A percentile compares a stretch with the other conserved stretches of the same genome.
Conservation (phyloP, 2,329 filamentous ascomycete genomes). For the Monilinia laxa region DNA sequence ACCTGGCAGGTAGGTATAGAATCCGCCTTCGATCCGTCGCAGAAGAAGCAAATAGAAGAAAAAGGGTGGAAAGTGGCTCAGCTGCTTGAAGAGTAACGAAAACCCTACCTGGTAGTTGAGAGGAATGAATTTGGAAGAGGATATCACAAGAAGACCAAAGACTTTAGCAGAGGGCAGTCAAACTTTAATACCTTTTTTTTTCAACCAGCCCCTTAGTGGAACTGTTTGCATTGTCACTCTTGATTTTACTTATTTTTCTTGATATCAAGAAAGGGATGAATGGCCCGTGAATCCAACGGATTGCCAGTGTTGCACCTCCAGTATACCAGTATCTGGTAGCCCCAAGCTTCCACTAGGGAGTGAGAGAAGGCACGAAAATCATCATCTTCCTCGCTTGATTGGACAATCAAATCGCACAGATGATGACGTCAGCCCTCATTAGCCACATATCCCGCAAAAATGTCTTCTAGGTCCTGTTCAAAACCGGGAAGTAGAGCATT, state of each 20-base stretch:
- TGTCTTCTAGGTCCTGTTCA: background rate
- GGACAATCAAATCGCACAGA: background rate
- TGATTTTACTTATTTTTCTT: background rate
- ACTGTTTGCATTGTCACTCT: background rate
- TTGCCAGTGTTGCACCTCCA: background rate
- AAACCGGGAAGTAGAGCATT: background rate
- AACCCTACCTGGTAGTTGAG: background rate
- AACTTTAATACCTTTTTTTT: slow-evolving; percentile 7
- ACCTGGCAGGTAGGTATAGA: background rate
- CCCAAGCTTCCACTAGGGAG: too few relatives aligned
- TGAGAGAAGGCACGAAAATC: background rate
- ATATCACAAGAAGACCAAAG: slow-evolving; percentile 5
- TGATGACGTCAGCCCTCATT: slow-evolving; percentile 7
- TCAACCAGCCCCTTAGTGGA: background rate
- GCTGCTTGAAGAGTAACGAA: background rate
- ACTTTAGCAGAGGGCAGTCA: background rate
- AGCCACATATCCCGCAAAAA: slow-evolving; percentile 5
- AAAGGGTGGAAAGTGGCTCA: background rate
- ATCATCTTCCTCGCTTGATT: background rate
- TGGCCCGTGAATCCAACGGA: background rate
- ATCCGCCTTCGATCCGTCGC: background rate
- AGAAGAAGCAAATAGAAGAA: background rate
- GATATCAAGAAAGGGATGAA: slow-evolving; percentile 1
- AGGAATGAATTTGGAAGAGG: background rate
- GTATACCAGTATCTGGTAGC: background rate